A percentile compares a stretch with the other conserved stretches of the same genome.
These are phyloP conservation scores for Trichomonascaceae sp. DNA, from an alignment of 1,139 yeast genomes.

Conservation along the genomic window DNA sequence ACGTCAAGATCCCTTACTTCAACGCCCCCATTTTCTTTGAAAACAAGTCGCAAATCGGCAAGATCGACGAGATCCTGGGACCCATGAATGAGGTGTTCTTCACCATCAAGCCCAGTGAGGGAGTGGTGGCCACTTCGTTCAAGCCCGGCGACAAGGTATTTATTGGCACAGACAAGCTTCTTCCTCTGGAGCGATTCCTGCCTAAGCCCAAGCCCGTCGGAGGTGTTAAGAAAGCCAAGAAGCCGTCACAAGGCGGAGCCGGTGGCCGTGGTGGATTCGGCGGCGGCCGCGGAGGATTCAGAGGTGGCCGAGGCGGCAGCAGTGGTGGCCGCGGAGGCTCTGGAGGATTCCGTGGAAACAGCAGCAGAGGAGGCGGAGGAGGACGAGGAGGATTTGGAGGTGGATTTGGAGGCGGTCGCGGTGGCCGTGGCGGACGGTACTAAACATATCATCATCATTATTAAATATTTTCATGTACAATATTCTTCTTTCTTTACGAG, in stretches of 20 bases:
- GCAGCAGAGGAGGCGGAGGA: slow-evolving; percentile 21
- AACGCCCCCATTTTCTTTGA: slow-evolving; percentile 97
- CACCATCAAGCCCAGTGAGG: slow-evolving; percentile 92
- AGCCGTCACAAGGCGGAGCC: slow-evolving; percentile 40
- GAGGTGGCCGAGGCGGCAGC: slow-evolving; percentile 37
- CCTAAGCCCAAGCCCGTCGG: slow-evolving; percentile 73
- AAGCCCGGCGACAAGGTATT: slow-evolving; percentile 91
- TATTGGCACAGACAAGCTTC: slow-evolving; percentile 88
- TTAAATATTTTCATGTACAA: too few species aligned
- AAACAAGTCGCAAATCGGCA: slow-evolving; percentile 86
- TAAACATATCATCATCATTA: too few species aligned
- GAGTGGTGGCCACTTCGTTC: slow-evolving; percentile 87
- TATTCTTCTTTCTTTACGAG: too few species aligned
- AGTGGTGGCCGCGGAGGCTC: slow-evolving; percentile 29
- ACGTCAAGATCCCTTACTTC: slow-evolving; percentile 91
- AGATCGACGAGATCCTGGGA: slow-evolving; percentile 96
- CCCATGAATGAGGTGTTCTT: slow-evolving; percentile 94
- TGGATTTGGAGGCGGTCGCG: slow-evolving; percentile 20
- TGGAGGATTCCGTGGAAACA: slow-evolving; percentile 26
- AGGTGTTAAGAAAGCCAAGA: slow-evolving; percentile 68
- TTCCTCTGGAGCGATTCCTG: slow-evolving; percentile 89
- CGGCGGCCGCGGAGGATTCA: slow-evolving; percentile 32
- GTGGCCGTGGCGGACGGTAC: slow-evolving; percentile 31
- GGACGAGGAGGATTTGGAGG: slow-evolving; percentile 30
- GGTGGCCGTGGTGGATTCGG: slow-evolving; percentile 35